phyloP scores from a whole-genome alignment of 257 asterid genomes.

The Nicotiana noctiflora region DNA sequence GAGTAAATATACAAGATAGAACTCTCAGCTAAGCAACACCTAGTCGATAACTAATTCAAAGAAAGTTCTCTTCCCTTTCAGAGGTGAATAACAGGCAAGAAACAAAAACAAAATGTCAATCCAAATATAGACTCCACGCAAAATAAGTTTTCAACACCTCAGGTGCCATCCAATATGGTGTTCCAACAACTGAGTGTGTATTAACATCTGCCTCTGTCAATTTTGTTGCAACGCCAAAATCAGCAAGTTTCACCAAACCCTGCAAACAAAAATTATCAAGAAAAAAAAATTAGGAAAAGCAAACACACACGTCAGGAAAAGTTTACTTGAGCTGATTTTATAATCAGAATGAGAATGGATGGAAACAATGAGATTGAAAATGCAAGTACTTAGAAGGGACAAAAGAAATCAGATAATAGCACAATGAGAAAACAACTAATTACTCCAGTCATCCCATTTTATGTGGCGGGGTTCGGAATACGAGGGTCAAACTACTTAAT shows the following conservation, averaged over 20 bases:
- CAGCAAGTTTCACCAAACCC: slow-evolving; percentile 99
- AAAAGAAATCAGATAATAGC: not conserved
- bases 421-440: not conserved
- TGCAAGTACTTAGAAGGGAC: not conserved
- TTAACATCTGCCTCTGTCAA: slow-evolving; percentile 90
- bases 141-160: slow-evolving; percentile 45
- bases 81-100: slow-evolving; percentile 5
- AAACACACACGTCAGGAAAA: not conserved
- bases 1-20: not conserved
- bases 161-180: slow-evolving; percentile 99
- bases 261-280: slow-evolving; percentile 43
- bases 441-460: not conserved
- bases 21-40: not conserved
- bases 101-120: not conserved
- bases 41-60: not conserved
- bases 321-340: not conserved
- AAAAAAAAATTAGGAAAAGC: not conserved
- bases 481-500: not conserved
- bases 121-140: not conserved
- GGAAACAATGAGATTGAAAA: not conserved
- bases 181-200: slow-evolving; percentile 97
- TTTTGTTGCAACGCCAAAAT: slow-evolving; percentile 97
- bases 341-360: not conserved
- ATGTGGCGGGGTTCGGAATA: not conserved
- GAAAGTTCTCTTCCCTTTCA: not conserved